Percentiles rank a stretch among this genome's conserved stretches.
These are phyloP conservation scores for Ziziphus jujuba DNA, from an alignment of 306 rosid genomes.

Conservation along the genomic window DNA sequence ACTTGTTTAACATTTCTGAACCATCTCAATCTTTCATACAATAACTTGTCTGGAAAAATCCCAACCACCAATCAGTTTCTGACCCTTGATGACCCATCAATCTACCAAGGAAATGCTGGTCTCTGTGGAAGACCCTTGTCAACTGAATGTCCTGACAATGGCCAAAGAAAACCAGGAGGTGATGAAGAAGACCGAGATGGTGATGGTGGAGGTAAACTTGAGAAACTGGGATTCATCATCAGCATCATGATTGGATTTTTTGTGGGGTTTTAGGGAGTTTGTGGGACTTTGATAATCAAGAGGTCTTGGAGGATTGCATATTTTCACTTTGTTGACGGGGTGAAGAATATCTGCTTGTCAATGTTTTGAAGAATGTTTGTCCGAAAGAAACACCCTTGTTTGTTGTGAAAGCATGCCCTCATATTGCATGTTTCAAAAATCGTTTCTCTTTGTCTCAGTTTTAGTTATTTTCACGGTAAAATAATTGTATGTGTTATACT, in stretches of 20 bases:
- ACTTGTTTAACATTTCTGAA: no score
- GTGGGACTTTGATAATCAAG: background rate
- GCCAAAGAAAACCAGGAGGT: background rate
- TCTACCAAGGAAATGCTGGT: conserved; percentile 1
- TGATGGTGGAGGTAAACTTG: background rate
- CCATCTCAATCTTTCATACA: no score
- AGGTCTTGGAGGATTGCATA: conserved; percentile 17
- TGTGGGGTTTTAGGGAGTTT: conserved; percentile 17
- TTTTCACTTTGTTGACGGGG: background rate
- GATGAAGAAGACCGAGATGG: background rate
- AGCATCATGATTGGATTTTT: background rate
- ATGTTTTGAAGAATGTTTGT: no score
- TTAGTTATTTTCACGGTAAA: no score
- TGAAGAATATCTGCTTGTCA: background rate
- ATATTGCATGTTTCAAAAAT: no score
- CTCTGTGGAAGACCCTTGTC: background rate
- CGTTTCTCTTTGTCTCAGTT: no score
- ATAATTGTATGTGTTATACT: no score
- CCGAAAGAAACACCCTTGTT: no score
- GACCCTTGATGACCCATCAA: background rate
- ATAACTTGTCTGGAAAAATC: no score
- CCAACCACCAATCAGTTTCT: no score
- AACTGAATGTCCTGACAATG: background rate
- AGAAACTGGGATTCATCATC: background rate
- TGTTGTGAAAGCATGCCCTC: no score